Evolutionary conservation across 176 grass and related monocot genomes (phyloP), one percentile per base, ranked within the genome.

Genomic region (Dendrocalamus sinicus): DNA sequence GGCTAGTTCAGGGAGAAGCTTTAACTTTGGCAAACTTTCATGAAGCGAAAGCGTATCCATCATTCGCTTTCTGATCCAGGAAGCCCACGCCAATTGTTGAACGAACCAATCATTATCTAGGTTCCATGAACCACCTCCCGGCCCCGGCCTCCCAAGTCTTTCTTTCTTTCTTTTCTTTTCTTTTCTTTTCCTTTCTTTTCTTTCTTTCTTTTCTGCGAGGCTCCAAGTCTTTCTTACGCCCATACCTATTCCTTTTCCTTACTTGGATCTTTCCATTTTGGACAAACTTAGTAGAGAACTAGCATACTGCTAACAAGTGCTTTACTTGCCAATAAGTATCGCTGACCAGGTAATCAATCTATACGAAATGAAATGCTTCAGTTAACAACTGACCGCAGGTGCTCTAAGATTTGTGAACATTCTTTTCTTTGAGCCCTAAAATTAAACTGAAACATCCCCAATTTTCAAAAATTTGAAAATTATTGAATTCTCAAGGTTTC

Each of bases 21-120:
- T 80, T 79, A 39, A 24, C 89, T 91, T 87, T 91, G 84, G 84
- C 89, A 24, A 87, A 87, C 68, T 87, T 78, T 60, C 84, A 83
- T 67, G 80, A 51, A 65, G 26, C 81, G 2, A 90, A 83, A 83
- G 80, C 59, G 46, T 20, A 10, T 2, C 9, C 66, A 86, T 87
- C 84, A 87, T 87, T 81, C 32, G 16, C 47, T 12, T 20, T 46
- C 67, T 62, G 54, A 23, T 57, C 19, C 30, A 20, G 72, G 72
- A 9, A 59, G 66, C 26, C 74, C 79, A 57, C 84, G 80, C 48
- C 84, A 87, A 90, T 74, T 79, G 40, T 83, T 23, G 80, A 84
- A 86, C 71, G 41, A 85, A 83, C 66, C 79, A 87, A 91, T 91
- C 80, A 87, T 91, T 87, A 16, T 67, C 73, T 48, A 84, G 73